Conservation (phyloP, 2,329 filamentous ascomycete species). For the Sporothrix luriei region DNA sequence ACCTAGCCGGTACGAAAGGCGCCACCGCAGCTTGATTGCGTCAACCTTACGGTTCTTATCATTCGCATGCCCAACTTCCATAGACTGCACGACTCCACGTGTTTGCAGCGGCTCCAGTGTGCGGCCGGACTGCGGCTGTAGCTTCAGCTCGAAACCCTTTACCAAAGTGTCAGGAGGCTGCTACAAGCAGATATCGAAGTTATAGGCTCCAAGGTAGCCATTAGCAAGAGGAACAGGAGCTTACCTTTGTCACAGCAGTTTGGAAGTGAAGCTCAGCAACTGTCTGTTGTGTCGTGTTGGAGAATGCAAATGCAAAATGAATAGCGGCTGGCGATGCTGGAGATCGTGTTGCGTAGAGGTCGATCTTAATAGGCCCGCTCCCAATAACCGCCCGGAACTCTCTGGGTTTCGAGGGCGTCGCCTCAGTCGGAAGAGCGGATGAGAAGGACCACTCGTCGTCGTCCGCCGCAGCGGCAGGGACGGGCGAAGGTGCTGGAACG, state of each 20-base stretch:
- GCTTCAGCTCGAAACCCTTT: constrained; percentile 76
- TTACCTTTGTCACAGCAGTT: constrained; percentile 88
- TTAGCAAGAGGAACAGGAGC: constrained; percentile 16
- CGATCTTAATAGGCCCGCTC: constrained; percentile 70
- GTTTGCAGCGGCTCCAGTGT: constrained; percentile 72
- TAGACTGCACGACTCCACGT: constrained; percentile 76
- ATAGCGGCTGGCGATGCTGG: constrained; percentile 60
- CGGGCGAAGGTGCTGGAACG: constrained; percentile 38
- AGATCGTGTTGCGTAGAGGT: constrained; percentile 69
- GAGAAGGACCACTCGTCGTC: constrained; percentile 96
- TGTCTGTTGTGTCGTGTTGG: constrained; percentile 72
- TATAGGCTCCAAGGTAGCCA: too few relatives aligned
- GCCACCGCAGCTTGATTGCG: constrained; percentile 87
- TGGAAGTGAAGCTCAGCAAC: constrained; percentile 86
- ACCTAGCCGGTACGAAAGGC: constrained; percentile 75
- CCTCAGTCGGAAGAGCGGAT: constrained; percentile 72
- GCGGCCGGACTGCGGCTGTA: constrained; percentile 83
- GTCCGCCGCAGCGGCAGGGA: constrained; percentile 48
- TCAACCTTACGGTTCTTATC: constrained; percentile 69
- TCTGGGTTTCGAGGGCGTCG: constrained; percentile 51
- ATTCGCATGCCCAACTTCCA: constrained; percentile 73
- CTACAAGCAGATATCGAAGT: not conserved
- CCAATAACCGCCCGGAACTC: constrained; percentile 68
- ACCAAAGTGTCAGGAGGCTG: not conserved
- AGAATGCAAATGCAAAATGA: constrained; percentile 75